phyloP scores from a whole-genome alignment of 805 yeast species.

The Saccharomycopsis sp. region DNA sequence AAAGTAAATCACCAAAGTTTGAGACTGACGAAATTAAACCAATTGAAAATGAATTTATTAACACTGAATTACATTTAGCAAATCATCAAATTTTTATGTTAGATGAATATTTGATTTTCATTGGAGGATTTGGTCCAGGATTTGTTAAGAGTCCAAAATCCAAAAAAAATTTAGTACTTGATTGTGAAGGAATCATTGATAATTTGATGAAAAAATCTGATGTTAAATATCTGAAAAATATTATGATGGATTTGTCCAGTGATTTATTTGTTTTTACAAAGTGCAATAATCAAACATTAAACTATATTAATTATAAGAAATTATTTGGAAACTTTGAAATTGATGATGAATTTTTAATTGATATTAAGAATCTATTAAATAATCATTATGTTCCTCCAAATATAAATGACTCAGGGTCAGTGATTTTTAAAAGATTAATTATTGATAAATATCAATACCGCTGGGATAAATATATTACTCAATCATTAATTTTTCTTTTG shows the following conservation, averaged over 20 bases:
- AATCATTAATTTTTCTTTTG: neutral
- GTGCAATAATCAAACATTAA: too few species aligned
- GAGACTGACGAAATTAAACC: slow-evolving; percentile 1
- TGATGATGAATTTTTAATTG: neutral
- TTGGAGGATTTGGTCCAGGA: neutral
- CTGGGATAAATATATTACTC: neutral
- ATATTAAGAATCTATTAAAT: neutral
- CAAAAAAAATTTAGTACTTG: slow-evolving; percentile 1
- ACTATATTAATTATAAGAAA: neutral
- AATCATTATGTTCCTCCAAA: neutral
- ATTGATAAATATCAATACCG: neutral
- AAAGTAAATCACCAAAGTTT: slow-evolving; percentile 1
- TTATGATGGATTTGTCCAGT: slow-evolving; percentile 10
- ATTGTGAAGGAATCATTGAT: slow-evolving; percentile 4
- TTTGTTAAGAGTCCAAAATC: slow-evolving; percentile 3
- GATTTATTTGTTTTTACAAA: slow-evolving; percentile 8
- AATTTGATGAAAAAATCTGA: neutral
- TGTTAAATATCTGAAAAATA: slow-evolving; percentile 1
- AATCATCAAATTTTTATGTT: slow-evolving; percentile 9
- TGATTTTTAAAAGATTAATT: neutral
- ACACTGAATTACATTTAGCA: slow-evolving; percentile 8
- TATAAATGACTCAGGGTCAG: neutral
- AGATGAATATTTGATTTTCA: slow-evolving; percentile 8
- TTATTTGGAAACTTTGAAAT: neutral
- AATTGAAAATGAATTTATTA: neutral